Base-by-base conservation (phyloP, 2,329 filamentous ascomycete species). In the Monosporascus sp. region DNA sequence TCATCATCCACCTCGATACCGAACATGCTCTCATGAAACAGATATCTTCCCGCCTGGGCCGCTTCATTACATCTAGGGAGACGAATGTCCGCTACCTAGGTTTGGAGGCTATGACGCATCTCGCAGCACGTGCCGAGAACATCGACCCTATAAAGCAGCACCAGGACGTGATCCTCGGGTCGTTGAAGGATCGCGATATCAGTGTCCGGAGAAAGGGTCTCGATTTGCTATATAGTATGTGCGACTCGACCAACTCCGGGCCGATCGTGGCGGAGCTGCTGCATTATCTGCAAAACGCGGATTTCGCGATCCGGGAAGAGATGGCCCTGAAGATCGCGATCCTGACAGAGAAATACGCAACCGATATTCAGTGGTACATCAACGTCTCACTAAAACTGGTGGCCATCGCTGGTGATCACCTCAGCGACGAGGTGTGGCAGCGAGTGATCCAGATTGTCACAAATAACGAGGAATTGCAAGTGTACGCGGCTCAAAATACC, bases 321-420 rank as follows among this genome's bases (percentile, higher is more conserved):
- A 99, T 99, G 94, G 94, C 97, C 4, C 78, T 99, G 57, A 99
- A 99, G 74, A 96, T 99, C 71, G 94, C 94, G 50, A 99, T 99
- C 65, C 72, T 99, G 59, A 97, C 95, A 0, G 94, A 99, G 69
- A 97, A 97, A 68, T 99, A 99, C 68, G 94, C 94, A 24, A 97
- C 92, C 1, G 94, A 99, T 65, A 90, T 96, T 20, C 93, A 97
- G 74, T 99, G 94, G 94, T 99, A 99, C 70, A 95, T 99, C 57
- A 93, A 99, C 68, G 97, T 97, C 61, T 96, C 94, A 11, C 78
- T 99, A 60, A 85, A 93, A 52, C 81, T 99, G 50, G 92, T 99
- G 54, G 91, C 93, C 54, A 92, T 97, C 84, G 94, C 95, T 3
- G 94, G 94, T 60, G 94, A 99, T 65, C 94, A 99, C 69, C 93